phyloP scores from a whole-genome alignment of 139 green algal species.

The Coelastrella sp. region DNA sequence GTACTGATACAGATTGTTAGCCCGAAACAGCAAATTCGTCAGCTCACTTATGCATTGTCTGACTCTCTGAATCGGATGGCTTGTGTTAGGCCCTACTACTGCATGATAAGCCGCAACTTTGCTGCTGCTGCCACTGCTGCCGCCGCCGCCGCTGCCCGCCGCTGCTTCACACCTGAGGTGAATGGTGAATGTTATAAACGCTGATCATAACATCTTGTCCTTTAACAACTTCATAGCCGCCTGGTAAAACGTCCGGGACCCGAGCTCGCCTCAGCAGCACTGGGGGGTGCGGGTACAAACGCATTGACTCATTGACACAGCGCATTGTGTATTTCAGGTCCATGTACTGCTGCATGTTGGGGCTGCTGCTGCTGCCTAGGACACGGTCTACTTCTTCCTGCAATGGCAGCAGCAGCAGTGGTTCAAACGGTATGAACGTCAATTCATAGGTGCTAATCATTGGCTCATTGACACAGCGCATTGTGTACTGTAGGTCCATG shows the following conservation, averaged over 20 bases:
- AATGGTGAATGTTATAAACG: constrained; percentile 99
- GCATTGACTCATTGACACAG: constrained; percentile 98
- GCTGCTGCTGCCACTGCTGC: background rate
- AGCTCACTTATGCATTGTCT: too few relatives aligned
- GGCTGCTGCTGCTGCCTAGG: constrained; percentile 67
- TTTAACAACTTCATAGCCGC: constrained; percentile 69
- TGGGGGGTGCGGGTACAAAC: constrained; percentile 98
- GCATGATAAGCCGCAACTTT: background rate
- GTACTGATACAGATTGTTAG: too few relatives aligned
- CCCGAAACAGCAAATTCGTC: too few relatives aligned
- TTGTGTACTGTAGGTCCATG: constrained; percentile 87
- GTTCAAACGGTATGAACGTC: background rate
- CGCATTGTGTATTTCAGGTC: constrained; percentile 92
- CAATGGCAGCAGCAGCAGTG: background rate
- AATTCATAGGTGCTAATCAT: constrained; percentile 67
- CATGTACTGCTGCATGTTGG: constrained; percentile 76
- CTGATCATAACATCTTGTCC: constrained; percentile 98
- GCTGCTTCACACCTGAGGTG: constrained; percentile 42
- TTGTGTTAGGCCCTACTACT: too few relatives aligned
- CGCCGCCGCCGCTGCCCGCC: background rate
- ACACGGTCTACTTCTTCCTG: constrained; percentile 94
- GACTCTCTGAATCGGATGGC: too few relatives aligned
- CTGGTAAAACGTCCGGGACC: constrained; percentile 89
- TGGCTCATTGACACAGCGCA: constrained; percentile 95
- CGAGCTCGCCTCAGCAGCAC: constrained; percentile 91